Conservation (phyloP, 495 filamentous ascomycete species). For the Tuber indicum region DNA sequence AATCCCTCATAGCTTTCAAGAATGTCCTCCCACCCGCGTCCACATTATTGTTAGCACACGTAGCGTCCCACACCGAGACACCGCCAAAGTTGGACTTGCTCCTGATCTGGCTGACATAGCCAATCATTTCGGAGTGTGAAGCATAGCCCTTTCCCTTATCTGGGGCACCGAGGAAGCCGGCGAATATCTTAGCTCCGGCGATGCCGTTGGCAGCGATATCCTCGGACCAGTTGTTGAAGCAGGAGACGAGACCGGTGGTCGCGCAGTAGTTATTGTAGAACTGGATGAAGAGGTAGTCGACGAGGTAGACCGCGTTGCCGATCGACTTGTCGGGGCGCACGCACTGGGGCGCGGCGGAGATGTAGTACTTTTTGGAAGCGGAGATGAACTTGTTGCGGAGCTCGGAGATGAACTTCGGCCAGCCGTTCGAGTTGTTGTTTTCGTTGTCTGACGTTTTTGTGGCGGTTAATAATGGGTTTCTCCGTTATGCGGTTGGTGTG, state of each 20-base stretch:
- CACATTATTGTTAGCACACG: not conserved
- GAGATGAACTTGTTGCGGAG: slow-evolving; percentile 43
- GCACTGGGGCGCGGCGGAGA: slow-evolving; percentile 49
- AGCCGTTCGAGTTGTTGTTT: slow-evolving; percentile 43
- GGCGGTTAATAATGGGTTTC: not conserved
- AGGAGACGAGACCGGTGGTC: slow-evolving; percentile 8
- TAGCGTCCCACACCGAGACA: not conserved
- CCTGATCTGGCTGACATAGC: slow-evolving; percentile 8
- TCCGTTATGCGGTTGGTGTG: not conserved
- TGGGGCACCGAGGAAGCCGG: not conserved
- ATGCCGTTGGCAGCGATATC: not conserved
- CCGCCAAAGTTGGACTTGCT: slow-evolving; percentile 11
- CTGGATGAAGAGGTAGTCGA: slow-evolving; percentile 47
- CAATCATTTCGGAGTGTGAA: not conserved
- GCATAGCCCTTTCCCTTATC: not conserved
- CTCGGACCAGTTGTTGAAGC: slow-evolving; percentile 10
- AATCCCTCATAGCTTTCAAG: not conserved
- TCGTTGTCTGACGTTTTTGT: slow-evolving; percentile 40
- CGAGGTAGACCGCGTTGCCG: slow-evolving; percentile 42
- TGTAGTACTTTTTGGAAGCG: slow-evolving; percentile 45
- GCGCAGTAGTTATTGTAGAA: slow-evolving; percentile 46
- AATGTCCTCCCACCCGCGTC: not conserved
- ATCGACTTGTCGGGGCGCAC: slow-evolving; percentile 47
- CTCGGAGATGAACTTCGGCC: slow-evolving; percentile 43
- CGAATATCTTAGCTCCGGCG: slow-evolving; percentile 11